Percentiles rank a stretch among this genome's conserved stretches.
phyloP scores from a whole-genome alignment of 208 protist species.

The Leishmania guyanensis region DNA sequence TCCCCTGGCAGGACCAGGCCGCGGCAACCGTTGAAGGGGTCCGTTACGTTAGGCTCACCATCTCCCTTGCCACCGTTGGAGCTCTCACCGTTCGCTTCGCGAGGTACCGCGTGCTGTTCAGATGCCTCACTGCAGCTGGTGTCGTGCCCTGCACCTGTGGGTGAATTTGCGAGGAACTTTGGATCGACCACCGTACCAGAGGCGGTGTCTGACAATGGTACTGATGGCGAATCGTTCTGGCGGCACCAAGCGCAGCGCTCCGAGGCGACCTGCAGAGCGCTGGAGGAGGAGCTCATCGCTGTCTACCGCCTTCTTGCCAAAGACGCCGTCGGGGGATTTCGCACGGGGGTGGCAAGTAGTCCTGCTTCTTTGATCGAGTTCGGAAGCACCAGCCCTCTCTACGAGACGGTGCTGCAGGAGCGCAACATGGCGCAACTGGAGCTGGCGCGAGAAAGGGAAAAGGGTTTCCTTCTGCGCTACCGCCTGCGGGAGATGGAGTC shows the following conservation, averaged over 20 bases:
- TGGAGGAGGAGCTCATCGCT: constrained; percentile 17
- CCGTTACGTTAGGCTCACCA: neutral
- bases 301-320: constrained; percentile 17
- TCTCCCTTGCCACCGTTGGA: neutral
- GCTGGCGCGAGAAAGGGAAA: constrained; percentile 42
- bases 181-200: neutral
- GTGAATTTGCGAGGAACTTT: neutral
- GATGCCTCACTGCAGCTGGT: neutral
- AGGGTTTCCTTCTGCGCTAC: constrained; percentile 30
- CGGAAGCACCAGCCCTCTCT: neutral
- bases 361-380: neutral
- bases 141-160: neutral
- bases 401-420: constrained; percentile 19
- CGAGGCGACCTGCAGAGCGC: constrained; percentile 5
- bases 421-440: constrained; percentile 36
- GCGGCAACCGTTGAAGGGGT: neutral
- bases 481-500: constrained; percentile 33
- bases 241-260: constrained; percentile 26
- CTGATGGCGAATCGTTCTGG: constrained; percentile 18
- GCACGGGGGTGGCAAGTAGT: neutral
- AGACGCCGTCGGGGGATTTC: neutral
- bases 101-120: neutral
- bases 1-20: neutral
- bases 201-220: neutral
- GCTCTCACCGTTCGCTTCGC: neutral